phyloP scores from a whole-genome alignment of 108 stramenopile genomes.

The Pelagomonas calceolata region DNA sequence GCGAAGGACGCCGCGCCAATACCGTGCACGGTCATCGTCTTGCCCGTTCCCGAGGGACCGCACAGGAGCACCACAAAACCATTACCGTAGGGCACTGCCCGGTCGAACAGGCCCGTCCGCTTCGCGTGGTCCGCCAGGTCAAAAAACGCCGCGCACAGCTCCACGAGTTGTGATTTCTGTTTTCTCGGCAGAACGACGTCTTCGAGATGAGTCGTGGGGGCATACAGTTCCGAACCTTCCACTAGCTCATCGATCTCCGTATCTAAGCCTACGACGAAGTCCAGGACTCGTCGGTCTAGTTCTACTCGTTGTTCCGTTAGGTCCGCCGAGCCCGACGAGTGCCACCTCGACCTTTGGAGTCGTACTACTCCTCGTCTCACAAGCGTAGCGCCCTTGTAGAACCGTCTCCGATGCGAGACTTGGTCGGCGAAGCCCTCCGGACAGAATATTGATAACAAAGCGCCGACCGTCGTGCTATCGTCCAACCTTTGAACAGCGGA shows the following conservation, averaged over 20 bases:
- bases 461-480: too few species aligned
- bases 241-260: conserved; percentile 16
- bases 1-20: background rate
- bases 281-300: conserved; percentile 12
- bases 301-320: conserved; percentile 9
- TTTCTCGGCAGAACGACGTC: conserved; percentile 5
- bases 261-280: conserved; percentile 18
- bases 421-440: too few species aligned
- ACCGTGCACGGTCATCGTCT: conserved; percentile 20
- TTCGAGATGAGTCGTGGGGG: background rate
- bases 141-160: too few species aligned
- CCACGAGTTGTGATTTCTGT: too few species aligned
- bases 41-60: conserved; percentile 15
- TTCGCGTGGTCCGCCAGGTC: too few species aligned
- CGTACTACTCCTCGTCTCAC: too few species aligned
- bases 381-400: too few species aligned
- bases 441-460: too few species aligned
- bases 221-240: conserved; percentile 11
- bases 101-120: background rate
- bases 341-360: background rate
- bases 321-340: conserved; percentile 1
- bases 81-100: conserved; percentile 2
- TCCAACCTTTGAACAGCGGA: too few species aligned
- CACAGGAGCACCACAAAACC: conserved; percentile 4
- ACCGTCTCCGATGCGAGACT: too few species aligned